Conservation (phyloP, 2,329 filamentous ascomycete species). For the Lasiodiplodia citricola region DNA sequence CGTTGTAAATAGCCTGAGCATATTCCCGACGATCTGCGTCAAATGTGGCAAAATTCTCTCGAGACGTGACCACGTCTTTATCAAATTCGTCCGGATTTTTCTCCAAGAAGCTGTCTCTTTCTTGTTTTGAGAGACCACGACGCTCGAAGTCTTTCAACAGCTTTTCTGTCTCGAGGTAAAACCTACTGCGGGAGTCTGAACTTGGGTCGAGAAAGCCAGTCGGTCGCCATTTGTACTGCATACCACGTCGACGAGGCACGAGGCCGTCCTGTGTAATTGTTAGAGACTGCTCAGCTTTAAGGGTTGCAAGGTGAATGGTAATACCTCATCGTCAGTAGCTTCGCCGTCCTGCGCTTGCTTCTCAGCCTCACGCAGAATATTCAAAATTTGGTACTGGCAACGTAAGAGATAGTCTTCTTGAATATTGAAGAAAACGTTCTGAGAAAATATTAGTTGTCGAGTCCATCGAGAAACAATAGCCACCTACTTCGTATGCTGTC, state of each 20-base stretch:
- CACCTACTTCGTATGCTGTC: constrained; percentile 44
- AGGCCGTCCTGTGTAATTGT: constrained; percentile 37
- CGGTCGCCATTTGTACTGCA: constrained; percentile 33
- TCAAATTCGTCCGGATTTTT: constrained; percentile 39
- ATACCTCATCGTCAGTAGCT: constrained; percentile 50
- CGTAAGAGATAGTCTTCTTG: constrained; percentile 41
- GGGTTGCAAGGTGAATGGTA: not conserved
- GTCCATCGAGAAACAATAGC: not conserved
- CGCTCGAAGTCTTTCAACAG: constrained; percentile 37
- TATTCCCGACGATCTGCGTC: constrained; percentile 48
- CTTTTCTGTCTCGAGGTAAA: constrained; percentile 46
- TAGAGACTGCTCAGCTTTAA: not conserved
- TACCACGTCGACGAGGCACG: constrained; percentile 37
- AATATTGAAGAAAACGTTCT: constrained; percentile 28
- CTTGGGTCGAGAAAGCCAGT: constrained; percentile 38
- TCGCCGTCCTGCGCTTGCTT: constrained; percentile 32
- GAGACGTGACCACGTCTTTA: constrained; percentile 30
- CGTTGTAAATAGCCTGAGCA: constrained; percentile 45
- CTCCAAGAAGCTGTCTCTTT: constrained; percentile 35
- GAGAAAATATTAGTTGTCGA: not conserved
- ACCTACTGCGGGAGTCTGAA: constrained; percentile 48
- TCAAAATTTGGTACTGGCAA: constrained; percentile 40
- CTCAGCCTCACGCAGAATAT: constrained; percentile 37
- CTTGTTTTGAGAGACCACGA: constrained; percentile 34
- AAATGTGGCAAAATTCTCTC: constrained; percentile 48